Evolutionary conservation across 169 alveolate species (phyloP).

Genomic region (Plasmodium coatneyi): DNA sequence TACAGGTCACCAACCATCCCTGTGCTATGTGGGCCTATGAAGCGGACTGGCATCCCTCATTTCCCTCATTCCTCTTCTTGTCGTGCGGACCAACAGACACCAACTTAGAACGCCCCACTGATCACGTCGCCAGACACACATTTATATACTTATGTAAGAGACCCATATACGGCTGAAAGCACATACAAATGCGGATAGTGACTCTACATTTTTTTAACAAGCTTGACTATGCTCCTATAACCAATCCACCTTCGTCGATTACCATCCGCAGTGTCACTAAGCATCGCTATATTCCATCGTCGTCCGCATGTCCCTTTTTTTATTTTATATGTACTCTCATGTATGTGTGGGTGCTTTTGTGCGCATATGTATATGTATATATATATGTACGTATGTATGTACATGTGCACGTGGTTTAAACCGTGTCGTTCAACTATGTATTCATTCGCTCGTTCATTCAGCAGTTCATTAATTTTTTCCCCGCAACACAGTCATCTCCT

Average conservation of each 20-base stretch:
- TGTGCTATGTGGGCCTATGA: background rate
- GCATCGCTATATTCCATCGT: background rate
- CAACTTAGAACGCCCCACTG: background rate
- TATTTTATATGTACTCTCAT: background rate
- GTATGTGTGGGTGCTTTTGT: conserved; percentile 4
- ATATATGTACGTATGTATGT: background rate
- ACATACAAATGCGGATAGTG: background rate
- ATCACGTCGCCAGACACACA: background rate
- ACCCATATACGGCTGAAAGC: background rate
- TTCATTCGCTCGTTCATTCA: background rate
- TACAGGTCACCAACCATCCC: background rate
- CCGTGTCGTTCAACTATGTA: background rate
- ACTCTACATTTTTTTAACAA: background rate
- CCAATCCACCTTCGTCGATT: background rate
- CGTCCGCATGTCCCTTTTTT: background rate
- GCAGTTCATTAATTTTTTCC: background rate
- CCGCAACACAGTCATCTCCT: background rate
- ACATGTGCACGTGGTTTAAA: background rate
- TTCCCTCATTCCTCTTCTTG: background rate
- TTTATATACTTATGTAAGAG: background rate
- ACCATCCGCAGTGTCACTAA: background rate
- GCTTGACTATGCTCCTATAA: background rate
- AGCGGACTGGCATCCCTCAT: background rate
- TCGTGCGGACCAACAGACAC: background rate
- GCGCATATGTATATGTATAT: background rate